Percentiles rank a stretch among this genome's conserved stretches.
Evolutionary conservation across 306 rosid species (phyloP).

Genomic region (Ochetophila trinervis): DNA sequence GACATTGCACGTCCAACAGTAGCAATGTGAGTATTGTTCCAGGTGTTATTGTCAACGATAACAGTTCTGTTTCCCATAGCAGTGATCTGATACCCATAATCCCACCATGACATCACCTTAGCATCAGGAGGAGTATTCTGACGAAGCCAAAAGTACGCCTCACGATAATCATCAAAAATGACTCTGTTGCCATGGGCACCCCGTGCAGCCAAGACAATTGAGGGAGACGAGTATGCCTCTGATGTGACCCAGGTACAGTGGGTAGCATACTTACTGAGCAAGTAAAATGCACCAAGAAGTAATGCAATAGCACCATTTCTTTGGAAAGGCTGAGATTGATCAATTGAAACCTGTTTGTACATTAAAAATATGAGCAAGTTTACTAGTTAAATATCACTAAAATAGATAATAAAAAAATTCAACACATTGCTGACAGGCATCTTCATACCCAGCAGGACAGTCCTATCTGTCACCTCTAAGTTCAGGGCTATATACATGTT

Average conservation of each 20-base stretch:
- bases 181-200: constrained; percentile 97
- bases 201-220: constrained; percentile 98
- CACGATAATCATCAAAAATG: constrained; percentile 97
- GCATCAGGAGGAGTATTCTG: constrained; percentile 96
- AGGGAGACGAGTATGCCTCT: constrained; percentile 98
- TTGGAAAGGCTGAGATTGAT: constrained; percentile 95
- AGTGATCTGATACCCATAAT: constrained; percentile 96
- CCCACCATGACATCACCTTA: constrained; percentile 99
- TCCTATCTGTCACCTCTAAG: too few relatives aligned
- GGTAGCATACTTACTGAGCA: constrained; percentile 84
- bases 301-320: constrained; percentile 74
- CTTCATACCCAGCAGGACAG: background rate
- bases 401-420: constrained; percentile 8
- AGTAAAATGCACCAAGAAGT: constrained; percentile 92
- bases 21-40: constrained; percentile 99
- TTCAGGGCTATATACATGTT: too few relatives aligned
- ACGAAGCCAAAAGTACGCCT: constrained; percentile 98
- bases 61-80: constrained; percentile 99
- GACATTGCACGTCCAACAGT: constrained; percentile 99
- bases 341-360: constrained; percentile 66
- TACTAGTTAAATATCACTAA: constrained; percentile 11
- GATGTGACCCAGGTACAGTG: constrained; percentile 99
- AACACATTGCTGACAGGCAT: constrained; percentile 1
- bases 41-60: constrained; percentile 97
- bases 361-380: constrained; percentile 10